phyloP scores from a whole-genome alignment of 1,284 basidiomycete genomes.

The Ganoderma boninense region DNA sequence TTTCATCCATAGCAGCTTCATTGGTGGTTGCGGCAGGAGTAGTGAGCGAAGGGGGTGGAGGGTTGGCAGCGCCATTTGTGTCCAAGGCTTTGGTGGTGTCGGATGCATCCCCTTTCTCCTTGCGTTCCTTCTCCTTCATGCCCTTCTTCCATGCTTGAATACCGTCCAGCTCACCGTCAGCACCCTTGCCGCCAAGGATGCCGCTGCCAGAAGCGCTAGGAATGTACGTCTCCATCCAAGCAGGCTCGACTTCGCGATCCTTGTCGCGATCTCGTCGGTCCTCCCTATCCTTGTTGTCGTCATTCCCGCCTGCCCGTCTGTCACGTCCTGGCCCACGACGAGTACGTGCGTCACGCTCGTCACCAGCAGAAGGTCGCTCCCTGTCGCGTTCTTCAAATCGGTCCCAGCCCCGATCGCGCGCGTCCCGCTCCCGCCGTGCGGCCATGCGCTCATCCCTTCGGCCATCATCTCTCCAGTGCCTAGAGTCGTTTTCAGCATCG shows the following conservation, averaged over 20 bases:
- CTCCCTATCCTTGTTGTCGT: slow-evolving; percentile 65
- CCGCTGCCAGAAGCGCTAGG: slow-evolving; percentile 63
- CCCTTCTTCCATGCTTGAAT: slow-evolving; percentile 93
- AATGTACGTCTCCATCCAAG: slow-evolving; percentile 92
- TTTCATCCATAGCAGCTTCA: slow-evolving; percentile 72
- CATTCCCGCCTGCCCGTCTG: slow-evolving; percentile 54
- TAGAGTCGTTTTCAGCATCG: slow-evolving; percentile 67
- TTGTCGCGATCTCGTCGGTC: slow-evolving; percentile 56
- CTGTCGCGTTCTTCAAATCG: slow-evolving; percentile 52
- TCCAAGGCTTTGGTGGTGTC: slow-evolving; percentile 43
- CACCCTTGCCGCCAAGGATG: slow-evolving; percentile 67
- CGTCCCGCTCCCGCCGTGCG: slow-evolving; percentile 61
- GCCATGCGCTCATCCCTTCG: slow-evolving; percentile 76
- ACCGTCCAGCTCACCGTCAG: slow-evolving; percentile 78
- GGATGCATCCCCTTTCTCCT: slow-evolving; percentile 51
- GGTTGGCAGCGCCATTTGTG: slow-evolving; percentile 19
- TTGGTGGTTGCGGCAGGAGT: slow-evolving; percentile 30
- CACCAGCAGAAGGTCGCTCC: slow-evolving; percentile 69
- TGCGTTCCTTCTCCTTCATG: slow-evolving; percentile 82
- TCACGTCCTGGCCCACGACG: slow-evolving; percentile 70
- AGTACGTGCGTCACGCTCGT: slow-evolving; percentile 69
- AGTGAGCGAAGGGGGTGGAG: neutral
- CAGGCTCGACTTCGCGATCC: slow-evolving; percentile 84
- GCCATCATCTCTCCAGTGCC: slow-evolving; percentile 83
- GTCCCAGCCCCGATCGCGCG: slow-evolving; percentile 47